A percentile compares a stretch with the other conserved stretches of the same genome.
Evolutionary conservation across 306 rosid species (phyloP).

Genomic region (Cicer yamashitae): DNA sequence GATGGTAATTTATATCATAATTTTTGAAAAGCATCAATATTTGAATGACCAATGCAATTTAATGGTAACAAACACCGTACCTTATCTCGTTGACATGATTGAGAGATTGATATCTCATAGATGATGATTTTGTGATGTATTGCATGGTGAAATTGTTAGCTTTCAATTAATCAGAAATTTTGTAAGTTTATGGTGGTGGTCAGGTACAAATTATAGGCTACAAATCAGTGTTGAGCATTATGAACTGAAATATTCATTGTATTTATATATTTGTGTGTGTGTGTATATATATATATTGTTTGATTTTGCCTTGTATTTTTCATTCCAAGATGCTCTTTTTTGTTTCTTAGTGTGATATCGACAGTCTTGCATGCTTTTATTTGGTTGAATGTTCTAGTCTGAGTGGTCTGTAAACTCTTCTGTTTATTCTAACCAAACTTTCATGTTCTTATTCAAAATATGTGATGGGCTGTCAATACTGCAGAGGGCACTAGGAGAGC

Average conservation of each 20-base stretch:
- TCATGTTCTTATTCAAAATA: conserved; percentile 5
- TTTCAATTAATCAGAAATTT: conserved; percentile 9
- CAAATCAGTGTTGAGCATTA: background rate
- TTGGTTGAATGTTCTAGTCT: conserved; percentile 5
- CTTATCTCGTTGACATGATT: conserved; percentile 9
- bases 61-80: background rate
- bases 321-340: conserved; percentile 14
- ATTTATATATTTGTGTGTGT: background rate
- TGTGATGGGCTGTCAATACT: conserved; percentile 37
- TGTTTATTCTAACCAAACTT: background rate
- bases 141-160: conserved; percentile 6
- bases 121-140: background rate
- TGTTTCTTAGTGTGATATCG: background rate
- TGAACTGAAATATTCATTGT: conserved; percentile 18
- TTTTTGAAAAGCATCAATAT: conserved; percentile 13
- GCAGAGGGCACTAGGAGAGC: conserved; percentile 68
- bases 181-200: background rate
- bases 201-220: conserved; percentile 4
- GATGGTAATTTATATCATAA: conserved; percentile 3
- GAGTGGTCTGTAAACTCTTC: conserved; percentile 10
- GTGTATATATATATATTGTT: background rate
- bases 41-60: conserved; percentile 19
- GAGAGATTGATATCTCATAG: conserved; percentile 6
- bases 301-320: conserved; percentile 12
- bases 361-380: conserved; percentile 19